phyloP scores from a whole-genome alignment of 352 stramenopile species.

The Globisporangium sylvaticum region DNA sequence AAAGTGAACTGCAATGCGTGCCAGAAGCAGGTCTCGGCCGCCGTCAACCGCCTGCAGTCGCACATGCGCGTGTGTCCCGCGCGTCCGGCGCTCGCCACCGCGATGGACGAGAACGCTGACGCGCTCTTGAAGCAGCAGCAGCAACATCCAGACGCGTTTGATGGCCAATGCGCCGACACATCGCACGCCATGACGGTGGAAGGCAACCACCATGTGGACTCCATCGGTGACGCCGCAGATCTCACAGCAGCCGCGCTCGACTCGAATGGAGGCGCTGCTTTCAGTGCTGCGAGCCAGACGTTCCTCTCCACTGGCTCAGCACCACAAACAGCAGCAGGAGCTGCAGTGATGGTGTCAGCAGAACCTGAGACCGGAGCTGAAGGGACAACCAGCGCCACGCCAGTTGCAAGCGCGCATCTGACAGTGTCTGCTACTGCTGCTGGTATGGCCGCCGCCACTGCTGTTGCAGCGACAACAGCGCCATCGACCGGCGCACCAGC shows the following conservation, averaged over 20 bases:
- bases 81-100: conserved; percentile 16
- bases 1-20: conserved; percentile 71
- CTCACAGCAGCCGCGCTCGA: conserved; percentile 2
- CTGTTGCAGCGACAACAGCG: not conserved
- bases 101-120: not conserved
- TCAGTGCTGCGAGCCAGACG: not conserved
- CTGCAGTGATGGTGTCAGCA: not conserved
- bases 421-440: not conserved
- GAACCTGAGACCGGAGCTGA: not conserved
- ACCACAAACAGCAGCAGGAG: not conserved
- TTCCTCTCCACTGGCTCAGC: not conserved
- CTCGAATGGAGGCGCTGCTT: not conserved
- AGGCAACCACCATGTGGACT: not conserved
- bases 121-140: not conserved
- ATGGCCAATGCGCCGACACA: not conserved
- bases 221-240: not conserved
- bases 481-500: conserved; percentile 5
- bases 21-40: conserved; percentile 51
- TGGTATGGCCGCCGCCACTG: not conserved
- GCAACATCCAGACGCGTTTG: not conserved
- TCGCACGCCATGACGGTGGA: not conserved
- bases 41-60: conserved; percentile 60
- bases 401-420: not conserved
- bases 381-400: not conserved
- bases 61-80: conserved; percentile 56